Conservation (phyloP, 306 rosid genomes). For the Gynostemma pentaphyllum region DNA sequence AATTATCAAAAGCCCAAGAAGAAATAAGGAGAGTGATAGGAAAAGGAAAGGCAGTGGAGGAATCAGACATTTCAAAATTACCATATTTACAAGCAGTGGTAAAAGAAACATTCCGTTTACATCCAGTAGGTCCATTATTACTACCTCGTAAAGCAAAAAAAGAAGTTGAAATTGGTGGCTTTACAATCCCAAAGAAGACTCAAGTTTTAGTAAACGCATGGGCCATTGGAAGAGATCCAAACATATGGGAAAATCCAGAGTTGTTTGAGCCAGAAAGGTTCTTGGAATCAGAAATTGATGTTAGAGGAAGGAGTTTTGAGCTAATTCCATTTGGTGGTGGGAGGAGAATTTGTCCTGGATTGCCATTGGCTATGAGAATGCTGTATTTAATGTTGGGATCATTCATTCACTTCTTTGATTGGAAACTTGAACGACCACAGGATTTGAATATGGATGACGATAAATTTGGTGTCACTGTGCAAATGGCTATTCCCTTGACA, state of each 20-base stretch:
- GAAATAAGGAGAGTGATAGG: slow-evolving; percentile 35
- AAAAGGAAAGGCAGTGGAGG: slow-evolving; percentile 31
- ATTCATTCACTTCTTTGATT: slow-evolving; percentile 36
- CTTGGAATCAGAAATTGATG: slow-evolving; percentile 26
- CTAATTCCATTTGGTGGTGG: slow-evolving; percentile 43
- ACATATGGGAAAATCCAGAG: slow-evolving; percentile 26
- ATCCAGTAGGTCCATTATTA: slow-evolving; percentile 29
- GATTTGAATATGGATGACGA: slow-evolving; percentile 45
- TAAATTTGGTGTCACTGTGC: slow-evolving; percentile 30
- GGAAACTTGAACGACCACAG: slow-evolving; percentile 38
- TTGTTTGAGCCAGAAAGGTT: slow-evolving; percentile 47
- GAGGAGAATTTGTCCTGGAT: background rate
- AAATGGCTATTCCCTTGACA: slow-evolving; percentile 26
- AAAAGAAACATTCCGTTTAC: slow-evolving; percentile 38
- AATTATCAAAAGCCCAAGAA: slow-evolving; percentile 25
- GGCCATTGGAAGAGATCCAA: slow-evolving; percentile 33
- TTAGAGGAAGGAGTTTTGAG: slow-evolving; percentile 32
- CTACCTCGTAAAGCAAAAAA: slow-evolving; percentile 35
- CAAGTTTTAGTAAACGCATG: slow-evolving; percentile 35
- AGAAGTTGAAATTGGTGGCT: slow-evolving; percentile 33
- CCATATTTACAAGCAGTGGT: slow-evolving; percentile 47
- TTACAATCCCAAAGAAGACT: slow-evolving; percentile 31
- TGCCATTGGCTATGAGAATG: slow-evolving; percentile 11
- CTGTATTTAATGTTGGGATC: slow-evolving; percentile 11
- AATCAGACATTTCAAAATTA: slow-evolving; percentile 26